Conservation (phyloP, 2,329 filamentous ascomycete species). For the Scytalidium lignicola region DNA sequence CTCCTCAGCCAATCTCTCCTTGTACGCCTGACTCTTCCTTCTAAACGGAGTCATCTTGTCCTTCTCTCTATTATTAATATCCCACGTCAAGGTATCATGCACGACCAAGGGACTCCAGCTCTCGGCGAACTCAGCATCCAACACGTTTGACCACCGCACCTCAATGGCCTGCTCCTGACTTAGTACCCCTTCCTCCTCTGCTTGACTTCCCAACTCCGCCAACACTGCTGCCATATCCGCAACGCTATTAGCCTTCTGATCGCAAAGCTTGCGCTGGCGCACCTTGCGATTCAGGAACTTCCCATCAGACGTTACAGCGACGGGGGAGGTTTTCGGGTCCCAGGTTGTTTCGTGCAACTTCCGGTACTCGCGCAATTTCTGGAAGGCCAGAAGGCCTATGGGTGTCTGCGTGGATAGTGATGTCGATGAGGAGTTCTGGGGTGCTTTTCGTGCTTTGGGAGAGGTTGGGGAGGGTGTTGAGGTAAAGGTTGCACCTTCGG, state of each 20-base stretch:
- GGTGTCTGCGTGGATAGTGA: background rate
- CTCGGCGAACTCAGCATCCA: conserved; percentile 32
- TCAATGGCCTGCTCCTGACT: conserved; percentile 52
- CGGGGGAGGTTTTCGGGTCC: conserved; percentile 28
- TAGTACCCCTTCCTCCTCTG: conserved; percentile 32
- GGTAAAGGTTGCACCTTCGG: conserved; percentile 15
- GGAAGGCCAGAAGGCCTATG: conserved; percentile 55
- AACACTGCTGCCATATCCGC: conserved; percentile 53
- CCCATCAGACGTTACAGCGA: conserved; percentile 1
- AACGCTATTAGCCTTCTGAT: conserved; percentile 56
- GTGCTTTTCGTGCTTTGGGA: conserved; percentile 10
- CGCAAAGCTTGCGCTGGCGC: conserved; percentile 48
- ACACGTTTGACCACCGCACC: conserved; percentile 29
- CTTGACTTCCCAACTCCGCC: conserved; percentile 6
- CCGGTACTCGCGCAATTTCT: conserved; percentile 61
- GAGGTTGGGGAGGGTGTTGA: conserved; percentile 33
- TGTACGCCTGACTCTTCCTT: background rate
- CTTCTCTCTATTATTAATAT: conserved; percentile 5
- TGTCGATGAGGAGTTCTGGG: background rate
- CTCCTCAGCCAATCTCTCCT: background rate
- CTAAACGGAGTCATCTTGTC: background rate
- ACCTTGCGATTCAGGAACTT: conserved; percentile 24
- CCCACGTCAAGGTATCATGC: conserved; percentile 22
- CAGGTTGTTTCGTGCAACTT: conserved; percentile 58
- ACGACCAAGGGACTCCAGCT: conserved; percentile 30